These are phyloP conservation scores for Patellaria atrata DNA, from an alignment of 495 filamentous ascomycete species.

Conservation along the genomic window DNA sequence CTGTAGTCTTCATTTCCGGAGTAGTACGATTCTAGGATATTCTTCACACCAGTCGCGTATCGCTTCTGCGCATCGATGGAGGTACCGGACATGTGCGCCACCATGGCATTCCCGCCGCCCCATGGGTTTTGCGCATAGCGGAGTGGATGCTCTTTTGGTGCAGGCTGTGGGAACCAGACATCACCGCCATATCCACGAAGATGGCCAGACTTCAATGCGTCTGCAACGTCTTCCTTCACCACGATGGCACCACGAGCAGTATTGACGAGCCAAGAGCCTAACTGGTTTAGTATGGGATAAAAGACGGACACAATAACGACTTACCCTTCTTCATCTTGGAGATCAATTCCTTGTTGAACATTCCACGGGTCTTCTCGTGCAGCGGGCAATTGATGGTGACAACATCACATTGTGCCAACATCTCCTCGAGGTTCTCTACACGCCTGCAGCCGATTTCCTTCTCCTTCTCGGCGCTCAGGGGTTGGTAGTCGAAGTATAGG, in stretches of 20 bases:
- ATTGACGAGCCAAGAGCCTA: conserved; percentile 91
- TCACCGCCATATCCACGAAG: conserved; percentile 95
- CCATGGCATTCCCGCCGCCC: conserved; percentile 95
- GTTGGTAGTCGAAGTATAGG: conserved; percentile 99
- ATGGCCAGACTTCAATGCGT: conserved; percentile 81
- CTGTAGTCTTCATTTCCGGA: conserved; percentile 74
- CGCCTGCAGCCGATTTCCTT: conserved; percentile 92
- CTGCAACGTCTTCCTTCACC: conserved; percentile 97
- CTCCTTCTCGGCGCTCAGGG: conserved; percentile 71
- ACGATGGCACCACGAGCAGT: conserved; percentile 97
- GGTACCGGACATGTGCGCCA: conserved; percentile 95
- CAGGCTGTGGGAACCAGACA: conserved; percentile 88
- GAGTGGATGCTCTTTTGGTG: conserved; percentile 85
- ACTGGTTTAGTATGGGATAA: conserved; percentile 3
- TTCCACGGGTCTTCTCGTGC: conserved; percentile 87
- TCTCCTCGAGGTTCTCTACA: conserved; percentile 78
- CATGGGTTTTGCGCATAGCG: conserved; percentile 88
- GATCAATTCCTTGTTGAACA: conserved; percentile 99
- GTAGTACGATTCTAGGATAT: conserved; percentile 83
- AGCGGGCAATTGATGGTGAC: conserved; percentile 99
- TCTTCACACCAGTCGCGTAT: conserved; percentile 80
- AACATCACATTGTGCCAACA: conserved; percentile 90
- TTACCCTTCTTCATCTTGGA: conserved; percentile 96
- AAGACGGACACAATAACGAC: conserved; percentile 9
- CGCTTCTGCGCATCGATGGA: conserved; percentile 94